Percentiles rank a stretch among this genome's conserved stretches.
Conservation (phyloP, 2,329 filamentous ascomycete genomes). For the Apiospora aurea region DNA sequence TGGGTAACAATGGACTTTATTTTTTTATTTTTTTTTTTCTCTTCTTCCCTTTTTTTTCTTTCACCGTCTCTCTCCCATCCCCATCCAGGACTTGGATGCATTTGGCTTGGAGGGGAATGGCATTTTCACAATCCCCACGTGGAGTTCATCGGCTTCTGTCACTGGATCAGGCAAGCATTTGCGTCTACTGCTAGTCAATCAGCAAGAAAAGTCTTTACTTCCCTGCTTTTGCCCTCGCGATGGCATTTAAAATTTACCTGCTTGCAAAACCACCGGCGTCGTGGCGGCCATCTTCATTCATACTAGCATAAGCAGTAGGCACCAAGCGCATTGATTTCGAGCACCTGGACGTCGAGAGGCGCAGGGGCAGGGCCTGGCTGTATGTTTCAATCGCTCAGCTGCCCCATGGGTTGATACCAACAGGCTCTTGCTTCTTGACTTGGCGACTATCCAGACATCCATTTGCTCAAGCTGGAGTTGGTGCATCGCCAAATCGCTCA, state of each 20-base stretch:
- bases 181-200: background rate
- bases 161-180: background rate
- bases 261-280: background rate
- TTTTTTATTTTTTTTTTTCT: background rate
- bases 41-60: too few species aligned
- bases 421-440: background rate
- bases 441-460: background rate
- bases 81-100: background rate
- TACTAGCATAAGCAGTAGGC: background rate
- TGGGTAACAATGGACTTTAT: background rate
- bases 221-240: background rate
- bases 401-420: background rate
- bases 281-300: background rate
- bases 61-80: too few species aligned
- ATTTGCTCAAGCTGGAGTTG: background rate
- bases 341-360: background rate
- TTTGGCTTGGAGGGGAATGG: background rate
- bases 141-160: conserved; percentile 14
- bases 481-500: background rate
- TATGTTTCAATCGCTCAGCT: background rate
- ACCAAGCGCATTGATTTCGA: background rate
- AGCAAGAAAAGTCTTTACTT: background rate
- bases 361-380: background rate
- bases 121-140: conserved; percentile 19
- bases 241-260: background rate